Evolutionary conservation across 805 yeast species (phyloP), one percentile per base, ranked within the genome.

Genomic region (Pichia eremophila): DNA sequence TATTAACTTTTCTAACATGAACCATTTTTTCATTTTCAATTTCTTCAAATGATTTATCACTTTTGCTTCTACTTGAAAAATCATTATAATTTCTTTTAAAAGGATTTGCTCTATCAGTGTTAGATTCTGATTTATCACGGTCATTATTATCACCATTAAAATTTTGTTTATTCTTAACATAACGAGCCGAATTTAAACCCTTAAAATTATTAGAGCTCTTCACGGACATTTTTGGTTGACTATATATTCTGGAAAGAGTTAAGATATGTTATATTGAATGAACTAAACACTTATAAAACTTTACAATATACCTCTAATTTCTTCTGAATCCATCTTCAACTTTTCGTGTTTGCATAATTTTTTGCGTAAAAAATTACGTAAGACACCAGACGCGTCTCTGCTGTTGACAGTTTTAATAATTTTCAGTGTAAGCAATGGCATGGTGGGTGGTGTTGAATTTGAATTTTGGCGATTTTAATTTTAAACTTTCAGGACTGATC

Each of bases 1-100:
- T 71, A 58, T 89, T 95, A 9, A 78, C 70, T 51, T 77, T 74
- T 55, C 70, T 72, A 11, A 77, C 79, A 28, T 81, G 71, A 27
- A 80, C 83, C 46, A 74, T 61, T 49, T 69, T 78, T 57, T 66
- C 56, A 32, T 47, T 57, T 46, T 51, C 57, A 39, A 43, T 22
- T 46, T 45, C 52, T 14, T 40, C 43, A 36, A n/a, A 42, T 34
- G 45, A 35, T 19, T 35, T 40, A 17, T 41, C 19, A 14, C 29
- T 34, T 11, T 32, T 38, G 11, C 22, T 48, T 31, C 39, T 44
- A 27, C 53, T 46, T 4, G 52, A 46, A 44, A 57, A 57, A 32
- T 53, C 53, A 46, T 36, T 36, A 18, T 36, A 36, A 18, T 36
- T 36, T 36, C 17, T 36, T 14, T 34, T 34, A 5, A 34, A 34